Base-by-base conservation (phyloP, 305 asterid genomes). In the Rubia tinctorum region DNA sequence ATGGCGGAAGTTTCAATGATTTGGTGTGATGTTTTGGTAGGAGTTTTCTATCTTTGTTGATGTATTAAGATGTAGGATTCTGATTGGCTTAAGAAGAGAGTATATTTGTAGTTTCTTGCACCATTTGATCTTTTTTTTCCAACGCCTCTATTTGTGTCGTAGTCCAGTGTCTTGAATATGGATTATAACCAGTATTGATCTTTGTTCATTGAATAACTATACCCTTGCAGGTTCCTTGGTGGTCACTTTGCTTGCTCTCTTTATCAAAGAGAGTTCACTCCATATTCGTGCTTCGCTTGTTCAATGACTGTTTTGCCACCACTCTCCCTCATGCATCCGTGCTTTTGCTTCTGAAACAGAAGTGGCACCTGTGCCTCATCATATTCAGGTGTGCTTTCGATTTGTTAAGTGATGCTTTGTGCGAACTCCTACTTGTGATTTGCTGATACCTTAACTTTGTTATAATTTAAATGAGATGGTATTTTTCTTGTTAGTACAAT, bases 291-390 rank as follows among this genome's bases (percentile, higher is more conserved):
- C 97, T 94, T 81, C 96, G 99, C 80, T 86, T 94, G 78, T 94
- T 94, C 86, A 94, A 94, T 76, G 99, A 94, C 78, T 94, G 99
- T 85, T 91, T 94, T 75, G 99, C 99, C 73, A 91, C 88, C 56
- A 91, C 97, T 70, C 85, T 94, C 69, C 88, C 91, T 75, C 97
- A 94, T 74, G 87, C 88, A 34, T 84, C 98, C 67, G 65, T 91
- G 80, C 74, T 90, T 74, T 85, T 90, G 69, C 88, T 91, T 85
- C 84, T 94, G 47, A 81, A 80, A 79, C 99, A 86, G 75, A 91
- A 87, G 86, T 94, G 99, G 99, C 97, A 94, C 84, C 87, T 94
- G 64, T 97, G 99, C 66, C 82, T 94, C 75, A 82, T 91, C 81
- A 82, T 91, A 71, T 94, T 94, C 95, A 94, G 97, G 99, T 94